A percentile compares a stretch with the other conserved stretches of the same genome.
Conservation (phyloP, 2,329 filamentous ascomycete species). For the Dactylellina cionopaga region DNA sequence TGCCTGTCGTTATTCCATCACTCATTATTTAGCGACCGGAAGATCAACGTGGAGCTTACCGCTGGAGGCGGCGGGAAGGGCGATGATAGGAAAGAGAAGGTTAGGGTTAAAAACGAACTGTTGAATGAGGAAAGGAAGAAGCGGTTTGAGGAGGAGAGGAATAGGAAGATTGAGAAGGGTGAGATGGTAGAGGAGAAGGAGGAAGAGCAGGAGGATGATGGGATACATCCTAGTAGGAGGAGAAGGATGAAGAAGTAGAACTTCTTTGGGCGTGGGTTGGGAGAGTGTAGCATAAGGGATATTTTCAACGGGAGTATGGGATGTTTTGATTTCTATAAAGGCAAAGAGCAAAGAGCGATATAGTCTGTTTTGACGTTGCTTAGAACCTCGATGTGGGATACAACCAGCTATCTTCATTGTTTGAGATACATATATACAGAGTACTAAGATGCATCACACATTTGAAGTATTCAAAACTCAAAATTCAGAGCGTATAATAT, state of each 20-base stretch:
- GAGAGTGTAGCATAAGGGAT: constrained; percentile 8
- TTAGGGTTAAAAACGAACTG: constrained; percentile 85
- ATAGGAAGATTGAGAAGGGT: constrained; percentile 21
- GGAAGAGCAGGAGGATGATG: constrained; percentile 53
- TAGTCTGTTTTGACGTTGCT: too few relatives aligned
- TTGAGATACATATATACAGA: too few relatives aligned
- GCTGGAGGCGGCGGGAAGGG: constrained; percentile 87
- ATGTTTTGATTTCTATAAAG: neutral
- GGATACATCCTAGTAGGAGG: constrained; percentile 54
- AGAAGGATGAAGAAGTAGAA: constrained; percentile 51
- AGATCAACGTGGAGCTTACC: constrained; percentile 93
- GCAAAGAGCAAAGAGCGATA: too few relatives aligned
- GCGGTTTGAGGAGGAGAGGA: constrained; percentile 25
- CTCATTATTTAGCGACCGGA: constrained; percentile 75
- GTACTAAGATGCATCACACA: too few relatives aligned
- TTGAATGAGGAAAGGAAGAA: constrained; percentile 71
- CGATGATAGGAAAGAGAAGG: constrained; percentile 76
- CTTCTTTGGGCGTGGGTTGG: neutral
- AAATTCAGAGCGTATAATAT: too few relatives aligned
- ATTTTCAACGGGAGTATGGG: constrained; percentile 5
- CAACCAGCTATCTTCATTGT: too few relatives aligned
- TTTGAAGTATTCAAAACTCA: too few relatives aligned
- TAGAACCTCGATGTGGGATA: too few relatives aligned
- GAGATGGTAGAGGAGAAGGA: constrained; percentile 56
- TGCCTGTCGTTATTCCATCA: constrained; percentile 91